These are phyloP conservation scores for Sicyos baderoa DNA, from an alignment of 306 rosid species.

Conservation along the genomic window DNA sequence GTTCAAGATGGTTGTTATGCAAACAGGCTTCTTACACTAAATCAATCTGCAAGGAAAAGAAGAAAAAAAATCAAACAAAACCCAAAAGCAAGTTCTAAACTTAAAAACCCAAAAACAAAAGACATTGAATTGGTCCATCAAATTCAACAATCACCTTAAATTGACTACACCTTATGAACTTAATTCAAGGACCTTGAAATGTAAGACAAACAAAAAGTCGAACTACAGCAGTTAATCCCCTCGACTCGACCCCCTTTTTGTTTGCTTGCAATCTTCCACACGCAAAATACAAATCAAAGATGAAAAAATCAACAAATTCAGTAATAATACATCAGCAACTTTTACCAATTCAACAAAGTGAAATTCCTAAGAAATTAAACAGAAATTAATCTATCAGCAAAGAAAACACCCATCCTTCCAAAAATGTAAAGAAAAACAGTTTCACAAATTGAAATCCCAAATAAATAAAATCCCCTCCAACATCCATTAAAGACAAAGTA, in stretches of 20 bases:
- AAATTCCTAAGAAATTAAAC: too few relatives aligned
- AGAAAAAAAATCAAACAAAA: neutral
- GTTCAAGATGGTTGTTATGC: slow-evolving; percentile 22
- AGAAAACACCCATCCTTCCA: neutral
- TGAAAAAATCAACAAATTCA: neutral
- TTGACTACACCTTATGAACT: neutral
- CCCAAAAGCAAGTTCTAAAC: neutral
- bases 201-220: neutral
- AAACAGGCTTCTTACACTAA: slow-evolving; percentile 10
- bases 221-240: neutral
- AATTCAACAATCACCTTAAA: neutral
- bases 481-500: neutral
- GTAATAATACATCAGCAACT: neutral
- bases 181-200: neutral
- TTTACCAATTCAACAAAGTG: neutral
- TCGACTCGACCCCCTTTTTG: neutral
- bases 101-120: neutral
- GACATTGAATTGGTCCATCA: neutral
- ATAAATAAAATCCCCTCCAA: neutral
- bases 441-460: neutral
- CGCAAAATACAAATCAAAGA: neutral
- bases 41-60: slow-evolving; percentile 30
- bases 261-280: neutral
- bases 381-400: neutral
- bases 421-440: neutral